Evolutionary conservation across 257 asterid species (phyloP).

Genomic region (Fraxinus pennsylvanica): DNA sequence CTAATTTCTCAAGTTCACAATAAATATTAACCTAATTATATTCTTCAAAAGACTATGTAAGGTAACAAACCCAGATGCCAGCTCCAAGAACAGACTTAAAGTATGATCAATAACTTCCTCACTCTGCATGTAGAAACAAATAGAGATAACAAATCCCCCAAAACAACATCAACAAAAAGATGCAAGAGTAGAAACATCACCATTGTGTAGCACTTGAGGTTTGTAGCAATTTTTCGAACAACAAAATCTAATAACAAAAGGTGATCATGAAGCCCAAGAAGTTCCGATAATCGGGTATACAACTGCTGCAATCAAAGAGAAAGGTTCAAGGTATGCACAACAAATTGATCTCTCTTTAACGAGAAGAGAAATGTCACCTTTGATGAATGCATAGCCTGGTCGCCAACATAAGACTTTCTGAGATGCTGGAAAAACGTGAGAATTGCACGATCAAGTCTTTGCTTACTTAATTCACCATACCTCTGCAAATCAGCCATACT

Average conservation of each 20-base stretch:
- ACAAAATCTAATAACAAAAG: constrained; percentile 75
- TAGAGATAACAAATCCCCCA: constrained; percentile 25
- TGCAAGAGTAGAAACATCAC: constrained; percentile 36
- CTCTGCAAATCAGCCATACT: constrained; percentile 57
- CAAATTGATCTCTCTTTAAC: constrained; percentile 16
- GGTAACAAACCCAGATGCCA: constrained; percentile 87
- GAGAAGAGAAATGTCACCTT: constrained; percentile 55
- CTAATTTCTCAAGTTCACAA: constrained; percentile 12
- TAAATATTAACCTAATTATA: constrained; percentile 22
- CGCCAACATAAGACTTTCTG: constrained; percentile 92
- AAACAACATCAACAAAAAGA: constrained; percentile 23
- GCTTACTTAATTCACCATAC: constrained; percentile 84
- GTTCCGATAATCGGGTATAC: constrained; percentile 86
- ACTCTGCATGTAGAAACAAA: constrained; percentile 47
- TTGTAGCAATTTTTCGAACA: constrained; percentile 83
- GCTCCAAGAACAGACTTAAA: constrained; percentile 84
- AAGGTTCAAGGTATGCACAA: constrained; percentile 29
- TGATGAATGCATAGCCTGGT: constrained; percentile 97
- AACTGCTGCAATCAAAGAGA: constrained; percentile 79
- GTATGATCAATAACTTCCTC: constrained; percentile 92
- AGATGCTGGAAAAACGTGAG: constrained; percentile 88
- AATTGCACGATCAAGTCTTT: constrained; percentile 94
- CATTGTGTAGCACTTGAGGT: constrained; percentile 90
- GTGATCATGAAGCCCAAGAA: constrained; percentile 97
- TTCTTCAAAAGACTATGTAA: constrained; percentile 1